phyloP scores from a whole-genome alignment of 2,329 filamentous ascomycete species.

The Knufia fluminis region DNA sequence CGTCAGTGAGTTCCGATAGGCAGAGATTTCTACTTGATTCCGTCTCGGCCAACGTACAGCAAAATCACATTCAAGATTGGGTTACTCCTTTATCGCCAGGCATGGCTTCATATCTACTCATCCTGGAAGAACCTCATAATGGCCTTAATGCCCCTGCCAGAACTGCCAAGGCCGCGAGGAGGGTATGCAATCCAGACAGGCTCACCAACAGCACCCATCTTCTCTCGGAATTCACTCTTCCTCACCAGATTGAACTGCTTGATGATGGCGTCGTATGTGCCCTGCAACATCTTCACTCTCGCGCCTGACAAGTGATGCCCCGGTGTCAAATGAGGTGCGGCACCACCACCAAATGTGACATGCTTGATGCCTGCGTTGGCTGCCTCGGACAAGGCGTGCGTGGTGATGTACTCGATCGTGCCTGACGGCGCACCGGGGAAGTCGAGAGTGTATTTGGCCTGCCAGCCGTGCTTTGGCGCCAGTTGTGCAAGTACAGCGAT shows the following conservation, averaged over 20 bases:
- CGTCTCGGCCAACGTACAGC: too few species aligned
- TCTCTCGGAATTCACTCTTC: constrained; percentile 84
- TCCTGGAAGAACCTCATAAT: constrained; percentile 83
- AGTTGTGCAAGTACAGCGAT: constrained; percentile 79
- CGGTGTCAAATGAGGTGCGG: constrained; percentile 61
- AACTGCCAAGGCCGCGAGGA: constrained; percentile 68
- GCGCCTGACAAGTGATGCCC: constrained; percentile 75
- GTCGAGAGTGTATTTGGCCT: constrained; percentile 93
- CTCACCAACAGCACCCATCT: constrained; percentile 77
- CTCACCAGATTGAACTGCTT: constrained; percentile 72
- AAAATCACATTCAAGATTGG: too few species aligned
- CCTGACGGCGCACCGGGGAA: constrained; percentile 81
- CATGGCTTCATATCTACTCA: too few species aligned
- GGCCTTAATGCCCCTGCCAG: constrained; percentile 61
- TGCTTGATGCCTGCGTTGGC: constrained; percentile 50
- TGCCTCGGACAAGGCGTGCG: constrained; percentile 57
- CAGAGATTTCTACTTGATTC: too few species aligned
- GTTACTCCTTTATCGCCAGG: too few species aligned
- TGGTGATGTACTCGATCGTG: constrained; percentile 74
- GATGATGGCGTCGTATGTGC: constrained; percentile 72
- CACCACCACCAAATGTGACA: constrained; percentile 83
- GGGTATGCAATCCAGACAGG: constrained; percentile 86
- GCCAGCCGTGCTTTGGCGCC: constrained; percentile 72
- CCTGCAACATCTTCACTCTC: constrained; percentile 69
- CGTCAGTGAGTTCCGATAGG: too few species aligned